Evolutionary conservation across 345 rosid species (phyloP), one percentile per base, ranked within the genome.

Genomic region (Reutealis trisperma): DNA sequence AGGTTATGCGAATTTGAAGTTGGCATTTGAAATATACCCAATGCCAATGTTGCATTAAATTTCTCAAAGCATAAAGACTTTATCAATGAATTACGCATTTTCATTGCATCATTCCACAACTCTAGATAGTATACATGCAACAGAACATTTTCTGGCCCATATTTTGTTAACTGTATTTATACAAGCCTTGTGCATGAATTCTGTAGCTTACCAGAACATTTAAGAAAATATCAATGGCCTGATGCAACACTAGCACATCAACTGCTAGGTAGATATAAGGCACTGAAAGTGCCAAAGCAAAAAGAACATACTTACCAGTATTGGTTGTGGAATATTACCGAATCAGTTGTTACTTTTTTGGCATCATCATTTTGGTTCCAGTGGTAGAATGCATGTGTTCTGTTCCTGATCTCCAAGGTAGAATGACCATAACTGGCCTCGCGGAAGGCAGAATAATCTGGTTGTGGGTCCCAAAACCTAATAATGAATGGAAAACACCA

Each of bases 311-410:
- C 66, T 71, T 22, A 79, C 74, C 82, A 79, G 73, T 73, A 68
- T 25, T 73, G 82, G 49, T 79, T 79, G 61, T 66, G 69, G 67
- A 79, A 73, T 16, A 79, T 13, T 34, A 73, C 71, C 32, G 77
- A 67, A 73, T 79, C 82, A 45, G 82, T 73, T 32, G 77, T 45
- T 32, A 67, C 77, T 47, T 60, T 67, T 68, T 49, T 79, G 11
- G 74, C 82, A 59, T 79, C 82, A 60, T 79, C 82, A 73, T 79
- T 79, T 67, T 77, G 51, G 63, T 79, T 79, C 82, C 82, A 79
- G 25, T 60, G 77, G 67, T 73, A 79, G 77, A 73, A 21, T 32
- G 82, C 82, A 58, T 79, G 82, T 49, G 82, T 79, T 59, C 82
- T 71, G 54, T 79, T 79, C 77, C 24, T 66, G 14, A 79, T 66